Base-by-base conservation (phyloP, 2,329 filamentous ascomycete species). In the Alternaria angustiovoidea region DNA sequence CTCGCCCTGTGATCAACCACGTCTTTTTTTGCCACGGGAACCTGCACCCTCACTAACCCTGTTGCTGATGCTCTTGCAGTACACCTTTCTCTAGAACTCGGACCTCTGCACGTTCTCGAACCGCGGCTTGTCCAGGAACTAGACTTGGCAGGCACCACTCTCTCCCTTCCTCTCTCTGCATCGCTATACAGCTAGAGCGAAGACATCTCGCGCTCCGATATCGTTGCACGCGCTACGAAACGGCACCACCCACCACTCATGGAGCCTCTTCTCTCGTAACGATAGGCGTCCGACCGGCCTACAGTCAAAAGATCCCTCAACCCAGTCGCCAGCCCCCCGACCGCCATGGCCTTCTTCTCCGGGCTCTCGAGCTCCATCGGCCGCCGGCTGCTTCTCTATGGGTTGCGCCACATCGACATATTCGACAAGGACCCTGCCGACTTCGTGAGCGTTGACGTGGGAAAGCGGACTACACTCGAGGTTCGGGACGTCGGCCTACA, bases 401-500 rank as follows among this genome's bases (percentile, higher is more conserved):
- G 90, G 51, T 83, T 99, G 42, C 90, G 91, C 24, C 89, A 90
- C 59, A 85, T 97, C 60, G 93, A 96, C 69, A 85, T 97, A 56
- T 87, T 99, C 61, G 95, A 98, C 73, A 91, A 92, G 58, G 91
- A 96, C 74, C 89, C 91, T 12, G 83, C 97, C 67, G 91, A 97
- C 73, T 85, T 95, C 63, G 93, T 98, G 64, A 93, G 96, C 69
- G 87, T 97, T 68, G 89, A 89, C 46, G 87, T 92, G 79, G 95
- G 95, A 34, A 89, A 90, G 77, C 89, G 90, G 67, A 95, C 90
- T 41, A 90, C 91, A 1, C 86, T 97, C 44, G 94, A 97, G 78
- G 89, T 97, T 69, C 88, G 90, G 69, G 91, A 98, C 84, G 90
- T 97, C 59, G 92, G 91, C 2, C 82, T 97, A 65, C 91, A 89